Evolutionary conservation across 2,329 filamentous ascomycete species (phyloP), one percentile per base, ranked within the genome.

Genomic region (Xylariaceae sp.): DNA sequence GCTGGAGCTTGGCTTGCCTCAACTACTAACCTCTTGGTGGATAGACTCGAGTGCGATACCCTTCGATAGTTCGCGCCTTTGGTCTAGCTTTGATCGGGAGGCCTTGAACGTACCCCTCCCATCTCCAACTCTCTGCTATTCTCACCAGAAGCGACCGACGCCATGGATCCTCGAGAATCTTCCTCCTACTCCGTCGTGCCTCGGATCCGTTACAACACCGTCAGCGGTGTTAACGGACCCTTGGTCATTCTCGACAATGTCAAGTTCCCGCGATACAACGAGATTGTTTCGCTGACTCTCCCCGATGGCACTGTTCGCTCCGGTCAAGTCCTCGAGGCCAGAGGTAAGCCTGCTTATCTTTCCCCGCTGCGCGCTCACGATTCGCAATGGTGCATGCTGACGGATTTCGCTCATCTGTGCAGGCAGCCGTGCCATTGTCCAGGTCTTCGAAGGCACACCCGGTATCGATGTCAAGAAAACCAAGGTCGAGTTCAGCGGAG

Each of bases 391-490:
- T 30, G 39, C 52, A 30, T 62, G 55, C 65, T 71, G 61, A 71
- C 61, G n/a, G 61, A 34, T 52, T 57, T 15, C 68, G 37, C 59
- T 49, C 51, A 57, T 56, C 69, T 57, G 52, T 18, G 48, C 18
- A 97, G 92, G 93, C 74, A 92, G 88, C 78, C 87, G 92, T 77
- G 94, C 94, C 62, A 87, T 99, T 71, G 94, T 99, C 51, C 94
- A 96, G 87, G 92, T 97, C 69, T 99, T 99, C 75, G 94, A 99
- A 79, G 94, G 94, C 70, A 99, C 94, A 65, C 80, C 92, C 51
- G 94, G 94, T 73, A 94, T 99, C 75, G 94, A 99, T 84, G 94
- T 99, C 67, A 97, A 97, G 84, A 99, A 97, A 92, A 96, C 93
- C 57, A 95, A 89, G 83, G 93, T 99, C 75, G 90, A 99, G 75